Base-by-base conservation (phyloP, 2,329 filamentous ascomycete genomes). In the Microsporum audouinii region DNA sequence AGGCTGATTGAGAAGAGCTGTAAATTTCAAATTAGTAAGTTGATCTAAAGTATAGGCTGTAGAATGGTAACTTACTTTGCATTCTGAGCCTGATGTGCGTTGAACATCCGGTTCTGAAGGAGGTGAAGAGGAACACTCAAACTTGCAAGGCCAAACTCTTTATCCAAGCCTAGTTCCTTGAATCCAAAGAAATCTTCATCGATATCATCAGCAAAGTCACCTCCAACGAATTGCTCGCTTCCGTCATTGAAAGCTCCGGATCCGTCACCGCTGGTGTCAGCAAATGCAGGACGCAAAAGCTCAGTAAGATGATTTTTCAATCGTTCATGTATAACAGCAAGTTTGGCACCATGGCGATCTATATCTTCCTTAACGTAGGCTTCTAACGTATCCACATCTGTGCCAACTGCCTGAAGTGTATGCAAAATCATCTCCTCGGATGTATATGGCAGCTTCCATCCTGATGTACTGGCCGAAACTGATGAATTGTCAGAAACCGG, bases 131-230 rank as follows among this genome's bases (percentile, higher is more conserved):
- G 94, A 39, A 99, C 94, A 59, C 89, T 91, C 63, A 97, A 83
- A 66, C 88, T 88, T 36, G 92, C 87, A 64, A 94, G 81, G 17
- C 91, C 91, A 71, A 97, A 88, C 71, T 99, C 94, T 67, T 86
- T 87, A 69, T 96, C 91, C 62, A 99, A 82, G 49, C 94, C 94
- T 53, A 99, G 83, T 63, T 95, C 91, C 71, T 91, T 91, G 82
- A 99, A 97, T 33, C 94, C 94, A 70, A 99, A 99, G 82, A 96
- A 99, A 76, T 99, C 94, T 78, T 99, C 94, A 63, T 91, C 92
- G 10, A 99, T 88, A 68, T 99, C 94, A 72, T 96, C 94, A 0
- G 94, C 94, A 72, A 99, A 99, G 73, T 99, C 94, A 64, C 94
- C 94, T 53, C 89, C 90, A 56, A 96, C 86, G 68, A 97, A 99